Base-by-base conservation (phyloP, 331 rosid species). In the Rhamnella rubrinervis region DNA sequence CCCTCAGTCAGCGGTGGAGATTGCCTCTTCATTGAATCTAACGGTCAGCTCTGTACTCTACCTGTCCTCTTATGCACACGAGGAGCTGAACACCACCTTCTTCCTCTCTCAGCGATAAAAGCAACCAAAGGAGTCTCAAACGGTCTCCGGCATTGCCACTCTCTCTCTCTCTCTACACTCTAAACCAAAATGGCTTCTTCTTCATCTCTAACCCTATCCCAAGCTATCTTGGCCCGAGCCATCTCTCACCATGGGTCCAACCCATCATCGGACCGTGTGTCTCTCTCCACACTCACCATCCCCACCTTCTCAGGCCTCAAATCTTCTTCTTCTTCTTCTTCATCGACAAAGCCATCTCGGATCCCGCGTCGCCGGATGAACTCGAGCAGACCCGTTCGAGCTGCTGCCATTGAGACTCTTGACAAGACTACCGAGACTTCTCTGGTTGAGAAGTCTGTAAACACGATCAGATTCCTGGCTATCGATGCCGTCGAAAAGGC, bases 401-500 rank as follows among this genome's bases (percentile, higher is more conserved):
- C 96, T 20, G 65, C 85, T 4, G 77, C 85, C 2, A 89, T 79
- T 0, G 92, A 82, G 78, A 83, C 93, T 1, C 57, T 87, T 1
- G 86, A 75, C 11, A 87, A 75, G 76, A 79, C 90, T 2, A 73
- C 95, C 0, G 97, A 95, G 4, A 63, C 74, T 0, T 79, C 97
- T 1, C 57, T 95, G 41, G 83, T 91, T 1, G 98, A 89, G 41
- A 95, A 95, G 71, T 95, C 98, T 23, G 72, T 95, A 15, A 95
- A 95, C 81, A 89, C 98, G 81, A 95, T 95, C 89, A 88, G 98
- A 4, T 95, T 95, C 77, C 66, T 95, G 18, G 77, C 98, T 3
- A 65, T 95, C 20, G 98, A 91, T 67, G 85, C 98, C 0, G 98
- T 91, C 0, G 98, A 95, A 79, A 95, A 91, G 84, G 98, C 98